Evolutionary conservation across 352 stramenopile species (phyloP), one percentile per base, ranked within the genome.

Genomic region (Globisporangium parvum): DNA sequence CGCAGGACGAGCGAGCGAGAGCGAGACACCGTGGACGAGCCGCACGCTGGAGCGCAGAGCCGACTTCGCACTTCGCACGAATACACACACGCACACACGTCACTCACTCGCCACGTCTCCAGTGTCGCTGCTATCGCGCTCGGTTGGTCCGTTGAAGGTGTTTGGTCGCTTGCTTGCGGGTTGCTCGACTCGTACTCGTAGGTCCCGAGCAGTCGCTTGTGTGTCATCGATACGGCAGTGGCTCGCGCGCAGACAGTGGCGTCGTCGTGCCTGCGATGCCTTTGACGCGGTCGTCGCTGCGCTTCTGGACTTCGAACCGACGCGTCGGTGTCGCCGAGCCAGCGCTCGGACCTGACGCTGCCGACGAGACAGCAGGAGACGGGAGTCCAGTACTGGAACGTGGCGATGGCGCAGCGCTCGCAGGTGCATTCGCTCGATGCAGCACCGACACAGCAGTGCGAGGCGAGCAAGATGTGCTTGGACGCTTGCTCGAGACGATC

Each of bases 221-320:
- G 12, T 4, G 31, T 77, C 60, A 88, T 41, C 75, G 72, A 55
- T 87, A 88, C 23, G 71, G 78, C 51, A 88, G 48, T 50, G 66
- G 62, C 26, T 85, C 75, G 2, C 75, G 71, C 23, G 57, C 45
- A 6, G 70, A 80, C 3, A 88, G 59, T 6, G 41, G 44, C 28
- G 74, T 86, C 17, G 71, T 45, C 6, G 79, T 60, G 0, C 78
- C 78, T 18, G 68, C 71, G 17, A 88, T 48, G 17, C 74, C 72
- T 17, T 68, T 63, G 21, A 77, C 35, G 18, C 56, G 50, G 40
- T 64, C 35, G 10, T 57, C 42, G 18, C 74, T 69, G 12, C 71
- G 77, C 50, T 68, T 71, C 4, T 75, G 59, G 10, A 88, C 70
- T 24, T 85, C 63, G 45, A 84, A 88, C 57, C 73, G 80, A 1